phyloP scores from a whole-genome alignment of 2,329 filamentous ascomycete species.

The Ophiostoma quercus region DNA sequence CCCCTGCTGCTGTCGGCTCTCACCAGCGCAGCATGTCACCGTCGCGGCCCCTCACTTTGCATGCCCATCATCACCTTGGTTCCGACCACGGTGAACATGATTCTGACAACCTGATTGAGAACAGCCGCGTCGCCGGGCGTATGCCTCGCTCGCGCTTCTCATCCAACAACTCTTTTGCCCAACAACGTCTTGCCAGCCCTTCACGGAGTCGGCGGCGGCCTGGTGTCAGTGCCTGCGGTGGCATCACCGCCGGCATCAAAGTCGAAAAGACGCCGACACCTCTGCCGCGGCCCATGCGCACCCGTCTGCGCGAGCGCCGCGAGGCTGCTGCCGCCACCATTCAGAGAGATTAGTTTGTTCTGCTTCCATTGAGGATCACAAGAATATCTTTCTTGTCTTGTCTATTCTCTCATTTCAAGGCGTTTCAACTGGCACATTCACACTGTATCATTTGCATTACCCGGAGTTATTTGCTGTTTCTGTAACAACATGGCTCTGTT shows the following conservation, averaged over 20 bases:
- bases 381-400: neutral
- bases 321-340: slow-evolving; percentile 36
- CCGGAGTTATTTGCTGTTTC: neutral
- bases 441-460: neutral
- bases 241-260: slow-evolving; percentile 16
- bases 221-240: slow-evolving; percentile 27
- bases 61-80: neutral
- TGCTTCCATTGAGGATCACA: no score
- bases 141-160: neutral
- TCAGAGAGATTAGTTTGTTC: neutral
- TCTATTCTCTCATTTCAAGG: neutral
- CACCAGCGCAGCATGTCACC: slow-evolving; percentile 33
- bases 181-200: neutral
- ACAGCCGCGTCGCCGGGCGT: neutral
- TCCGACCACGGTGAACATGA: neutral
- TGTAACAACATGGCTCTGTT: slow-evolving; percentile 4
- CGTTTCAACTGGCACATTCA: neutral
- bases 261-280: slow-evolving; percentile 12
- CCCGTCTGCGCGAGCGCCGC: slow-evolving; percentile 32
- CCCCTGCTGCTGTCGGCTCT: slow-evolving; percentile 18
- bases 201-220: slow-evolving; percentile 31
- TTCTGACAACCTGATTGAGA: neutral
- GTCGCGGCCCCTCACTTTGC: slow-evolving; percentile 31
- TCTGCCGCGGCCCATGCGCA: slow-evolving; percentile 20
- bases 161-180: neutral